A percentile compares a stretch with the other conserved stretches of the same genome.
These are phyloP conservation scores for Colletotrichum tanaceti DNA, from an alignment of 2,329 filamentous ascomycete species.

Conservation along the genomic window DNA sequence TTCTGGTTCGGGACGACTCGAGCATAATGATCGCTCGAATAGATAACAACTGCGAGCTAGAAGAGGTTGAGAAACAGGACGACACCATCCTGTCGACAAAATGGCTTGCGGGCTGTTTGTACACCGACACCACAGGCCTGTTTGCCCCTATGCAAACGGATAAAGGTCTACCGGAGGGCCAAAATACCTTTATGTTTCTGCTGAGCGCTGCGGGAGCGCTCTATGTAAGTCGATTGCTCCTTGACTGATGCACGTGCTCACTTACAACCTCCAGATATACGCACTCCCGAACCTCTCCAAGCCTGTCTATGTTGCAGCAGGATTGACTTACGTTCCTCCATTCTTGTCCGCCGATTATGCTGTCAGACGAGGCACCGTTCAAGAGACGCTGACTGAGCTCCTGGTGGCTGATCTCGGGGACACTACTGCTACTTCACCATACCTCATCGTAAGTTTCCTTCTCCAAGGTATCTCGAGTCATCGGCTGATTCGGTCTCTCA, in stretches of 20 bases:
- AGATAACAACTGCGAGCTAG: conserved; percentile 84
- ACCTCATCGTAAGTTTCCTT: conserved; percentile 76
- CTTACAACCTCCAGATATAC: conserved; percentile 71
- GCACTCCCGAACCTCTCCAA: conserved; percentile 78
- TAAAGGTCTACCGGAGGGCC: conserved; percentile 53
- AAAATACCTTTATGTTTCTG: conserved; percentile 78
- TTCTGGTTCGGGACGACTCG: conserved; percentile 85
- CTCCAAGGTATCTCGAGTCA: not conserved
- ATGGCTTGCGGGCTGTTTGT: conserved; percentile 88
- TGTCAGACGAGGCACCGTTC: conserved; percentile 75
- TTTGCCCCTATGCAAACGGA: conserved; percentile 60
- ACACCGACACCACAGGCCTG: conserved; percentile 71
- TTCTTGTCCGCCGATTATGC: conserved; percentile 78
- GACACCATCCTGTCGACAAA: conserved; percentile 68
- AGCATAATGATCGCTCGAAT: conserved; percentile 84
- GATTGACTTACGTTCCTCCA: conserved; percentile 81
- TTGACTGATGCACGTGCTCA: not conserved
- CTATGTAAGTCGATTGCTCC: conserved; percentile 66
- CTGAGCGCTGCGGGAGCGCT: conserved; percentile 80
- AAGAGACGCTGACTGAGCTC: conserved; percentile 81
- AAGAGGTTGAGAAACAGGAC: conserved; percentile 78
- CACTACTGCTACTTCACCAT: conserved; percentile 73
- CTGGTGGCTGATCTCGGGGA: conserved; percentile 89
- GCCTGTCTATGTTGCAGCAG: conserved; percentile 79
- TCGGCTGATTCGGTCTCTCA: conserved; percentile 28